Evolutionary conservation across 169 alveolate species (phyloP), one percentile per base, ranked within the genome.

Genomic region (Eimeria sp.): DNA sequence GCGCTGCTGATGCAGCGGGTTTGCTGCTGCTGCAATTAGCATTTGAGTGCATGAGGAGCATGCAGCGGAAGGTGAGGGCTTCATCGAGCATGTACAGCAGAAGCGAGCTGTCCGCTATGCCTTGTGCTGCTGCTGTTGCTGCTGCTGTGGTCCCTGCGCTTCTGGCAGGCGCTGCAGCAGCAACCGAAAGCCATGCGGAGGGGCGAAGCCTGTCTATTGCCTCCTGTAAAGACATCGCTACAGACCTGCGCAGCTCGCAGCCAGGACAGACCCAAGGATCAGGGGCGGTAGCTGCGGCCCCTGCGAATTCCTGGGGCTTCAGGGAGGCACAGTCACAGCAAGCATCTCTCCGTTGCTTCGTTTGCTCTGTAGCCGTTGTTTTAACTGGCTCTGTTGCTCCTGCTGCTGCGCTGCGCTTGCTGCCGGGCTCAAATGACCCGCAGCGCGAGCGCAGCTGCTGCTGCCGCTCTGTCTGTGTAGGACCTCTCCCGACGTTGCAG

Each of bases 201-300:
- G 93, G 93, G 76, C 82, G 78, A 25, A 87, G 78, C 40, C 93
- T 87, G 68, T 49, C 83, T 30, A 87, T 62, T 62, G 93, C 93
- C 93, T 87, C 93, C 56, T 64, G 83, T 43, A 87, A 46, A 64
- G 83, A 87, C 68, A 64, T 33, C 30, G 82, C 82, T 25, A 64
- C 93, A 27, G 82, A 37, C 33, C 93, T 82, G n/a, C 93, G 78
- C 93, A 87, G 64, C 49, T 87, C 93, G 82, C 93, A 87, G 93
- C 93, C 93, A n/a, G 49, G 49, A 64, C 93, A 87, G 58, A 87
- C 62, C 93, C 93, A 87, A 13, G 62, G 68, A 68, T 52, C 88
- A 14, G 82, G 46, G 52, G 93, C 62, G 33, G 64, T 72, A n/a
- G 62, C 93, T 64, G 83, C 30, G n/a, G 77, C 78, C 68, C 49